phyloP scores from a whole-genome alignment of 371 early-diverging fungal species.

The Thermomucor indicae-seudaticae region DNA sequence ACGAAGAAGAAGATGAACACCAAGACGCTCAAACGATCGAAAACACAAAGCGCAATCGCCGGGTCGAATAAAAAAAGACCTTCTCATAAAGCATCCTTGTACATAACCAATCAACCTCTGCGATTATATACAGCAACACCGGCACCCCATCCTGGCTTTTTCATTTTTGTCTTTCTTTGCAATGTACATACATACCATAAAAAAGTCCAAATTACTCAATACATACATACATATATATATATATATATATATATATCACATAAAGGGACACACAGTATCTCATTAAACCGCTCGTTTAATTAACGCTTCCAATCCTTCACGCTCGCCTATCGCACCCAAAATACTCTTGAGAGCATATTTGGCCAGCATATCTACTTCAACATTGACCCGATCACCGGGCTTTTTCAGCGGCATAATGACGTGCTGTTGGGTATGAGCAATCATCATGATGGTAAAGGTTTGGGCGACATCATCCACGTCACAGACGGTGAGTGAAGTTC shows the following conservation, averaged over 20 bases:
- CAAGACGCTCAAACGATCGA: slow-evolving; percentile 3
- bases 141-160: no score
- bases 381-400: slow-evolving; percentile 79
- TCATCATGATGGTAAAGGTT: slow-evolving; percentile 92
- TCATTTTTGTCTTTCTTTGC: no score
- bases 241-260: no score
- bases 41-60: slow-evolving; percentile 7
- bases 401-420: slow-evolving; percentile 79
- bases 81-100: no score
- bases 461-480: slow-evolving; percentile 73
- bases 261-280: no score
- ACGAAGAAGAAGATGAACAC: slow-evolving; percentile 3
- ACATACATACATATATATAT: no score
- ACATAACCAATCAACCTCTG: no score
- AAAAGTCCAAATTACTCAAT: no score
- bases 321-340: slow-evolving; percentile 46
- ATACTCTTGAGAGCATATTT: slow-evolving; percentile 89
- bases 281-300: slow-evolving; percentile 29
- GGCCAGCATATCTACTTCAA: slow-evolving; percentile 96
- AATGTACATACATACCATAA: no score
- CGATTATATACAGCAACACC: no score
- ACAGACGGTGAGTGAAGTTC: slow-evolving; percentile 91
- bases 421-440: slow-evolving; percentile 85
- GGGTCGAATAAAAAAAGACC: no score
- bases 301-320: slow-evolving; percentile 32